Conservation (phyloP, 306 rosid genomes). For the Vigna reflexopilosa region DNA sequence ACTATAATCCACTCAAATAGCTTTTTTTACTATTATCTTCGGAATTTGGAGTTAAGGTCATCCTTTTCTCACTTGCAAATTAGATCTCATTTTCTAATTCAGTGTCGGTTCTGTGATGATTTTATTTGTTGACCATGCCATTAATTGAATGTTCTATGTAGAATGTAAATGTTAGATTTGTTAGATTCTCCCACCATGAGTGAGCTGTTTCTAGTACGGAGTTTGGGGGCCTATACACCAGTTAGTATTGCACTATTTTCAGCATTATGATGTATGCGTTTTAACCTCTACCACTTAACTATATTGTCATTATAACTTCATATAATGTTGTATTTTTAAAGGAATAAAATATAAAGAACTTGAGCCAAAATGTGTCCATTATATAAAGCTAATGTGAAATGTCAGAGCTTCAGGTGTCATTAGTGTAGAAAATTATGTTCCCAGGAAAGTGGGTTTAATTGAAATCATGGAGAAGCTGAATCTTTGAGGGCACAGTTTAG, state of each 20-base stretch:
- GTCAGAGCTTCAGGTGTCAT: background rate
- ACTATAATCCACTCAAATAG: background rate
- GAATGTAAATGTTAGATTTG: conserved; percentile 8
- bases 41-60: background rate
- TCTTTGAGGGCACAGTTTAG: background rate
- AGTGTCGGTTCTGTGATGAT: background rate
- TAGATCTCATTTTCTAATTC: background rate
- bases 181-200: conserved; percentile 25
- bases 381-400: background rate
- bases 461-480: background rate
- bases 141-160: conserved; percentile 6
- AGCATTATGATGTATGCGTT: background rate
- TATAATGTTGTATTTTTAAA: background rate
- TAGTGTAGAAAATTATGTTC: background rate
- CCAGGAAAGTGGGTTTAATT: background rate
- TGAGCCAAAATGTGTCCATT: background rate
- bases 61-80: background rate
- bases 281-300: background rate
- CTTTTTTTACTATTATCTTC: background rate
- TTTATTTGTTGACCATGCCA: conserved; percentile 23
- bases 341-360: background rate
- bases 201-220: background rate
- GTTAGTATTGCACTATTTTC: background rate
- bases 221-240: background rate
- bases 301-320: background rate